Evolutionary conservation across 1,284 basidiomycete species (phyloP), one percentile per base, ranked within the genome.

Genomic region (Violaceomyces palustris): DNA sequence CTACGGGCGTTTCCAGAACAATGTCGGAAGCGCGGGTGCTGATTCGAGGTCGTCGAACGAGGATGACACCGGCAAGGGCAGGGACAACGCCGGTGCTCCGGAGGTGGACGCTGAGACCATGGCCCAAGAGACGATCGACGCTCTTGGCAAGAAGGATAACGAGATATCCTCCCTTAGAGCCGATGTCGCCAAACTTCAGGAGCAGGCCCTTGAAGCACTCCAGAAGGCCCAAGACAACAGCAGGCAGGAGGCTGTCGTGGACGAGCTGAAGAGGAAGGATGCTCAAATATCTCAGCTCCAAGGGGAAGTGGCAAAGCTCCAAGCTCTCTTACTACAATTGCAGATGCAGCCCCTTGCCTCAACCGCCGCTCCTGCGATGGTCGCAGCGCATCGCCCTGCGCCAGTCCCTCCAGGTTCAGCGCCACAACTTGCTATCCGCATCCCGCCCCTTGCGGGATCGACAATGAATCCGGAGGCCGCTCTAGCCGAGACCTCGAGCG

Each of bases 91-190:
- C 7, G 51, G 42, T 17, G 46, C 46, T 29, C 40, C 46, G 17
- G 57, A 51, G 26, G 39, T 57, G 35, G 86, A 88, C 64, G 80
- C 84, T 1, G 81, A 84, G 48, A 67, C 78, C n/a, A 84, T 92
- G 63, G 85, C 83, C 0, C 78, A 77, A 19, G 79, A 80, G 29
- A 80, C 83, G 1, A 83, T 92, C 25, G 84, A 87, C 41, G 81
- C 79, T 29, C 72, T 89, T 21, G 78, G 80, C 2, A 79, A 82
- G 64, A 86, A 85, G 64, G 87, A 90, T 36, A 78, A 81, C 14
- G 81, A 84, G 62, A 83, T 88, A 29, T 62, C 72, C 3, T 59
- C 50, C 22, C 43, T 64, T 26, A 52, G 65, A 18, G 35, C 60
- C 1, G 62, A 67, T 29, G 34, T 67, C 6, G 62, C 62, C 22